Evolutionary conservation across 1,139 yeast species (phyloP).

Genomic region (Starmera stellimalicola): DNA sequence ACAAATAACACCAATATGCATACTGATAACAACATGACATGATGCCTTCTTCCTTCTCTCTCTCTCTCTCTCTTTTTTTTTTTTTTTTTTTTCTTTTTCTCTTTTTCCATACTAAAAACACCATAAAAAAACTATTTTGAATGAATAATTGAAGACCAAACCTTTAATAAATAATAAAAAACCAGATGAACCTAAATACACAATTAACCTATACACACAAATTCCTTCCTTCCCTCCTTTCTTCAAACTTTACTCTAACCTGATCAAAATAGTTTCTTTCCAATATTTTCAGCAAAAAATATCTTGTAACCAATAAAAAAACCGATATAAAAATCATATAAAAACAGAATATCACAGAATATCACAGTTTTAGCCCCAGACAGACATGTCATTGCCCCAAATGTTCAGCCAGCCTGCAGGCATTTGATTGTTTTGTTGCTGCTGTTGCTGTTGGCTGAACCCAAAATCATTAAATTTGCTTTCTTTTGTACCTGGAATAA

Average conservation of each 20-base stretch:
- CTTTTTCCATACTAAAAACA: background rate
- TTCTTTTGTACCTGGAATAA: too few relatives aligned
- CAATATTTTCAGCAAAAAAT: too few relatives aligned
- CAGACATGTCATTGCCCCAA: slow-evolving; percentile 21
- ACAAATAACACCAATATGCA: too few relatives aligned
- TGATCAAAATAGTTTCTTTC: too few relatives aligned
- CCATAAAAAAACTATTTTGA: too few relatives aligned
- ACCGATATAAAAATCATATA: background rate
- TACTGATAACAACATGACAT: too few relatives aligned
- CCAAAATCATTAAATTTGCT: slow-evolving; percentile 7
- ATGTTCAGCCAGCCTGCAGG: slow-evolving; percentile 18
- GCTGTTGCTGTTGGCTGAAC: slow-evolving; percentile 1
- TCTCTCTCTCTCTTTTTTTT: background rate
- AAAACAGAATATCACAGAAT: background rate
- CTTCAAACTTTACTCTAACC: too few relatives aligned
- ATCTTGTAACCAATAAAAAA: background rate
- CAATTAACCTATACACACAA: too few relatives aligned
- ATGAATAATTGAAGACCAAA: too few relatives aligned
- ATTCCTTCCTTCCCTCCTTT: too few relatives aligned
- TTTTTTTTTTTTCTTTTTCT: background rate
- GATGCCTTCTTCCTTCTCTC: background rate
- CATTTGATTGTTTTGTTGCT: slow-evolving; percentile 1
- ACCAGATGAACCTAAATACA: too few relatives aligned
- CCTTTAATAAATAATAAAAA: too few relatives aligned
- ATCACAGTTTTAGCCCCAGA: slow-evolving; percentile 14